These are phyloP conservation scores for Thalassiosira profunda DNA, from an alignment of 108 stramenopile genomes.

Conservation along the genomic window DNA sequence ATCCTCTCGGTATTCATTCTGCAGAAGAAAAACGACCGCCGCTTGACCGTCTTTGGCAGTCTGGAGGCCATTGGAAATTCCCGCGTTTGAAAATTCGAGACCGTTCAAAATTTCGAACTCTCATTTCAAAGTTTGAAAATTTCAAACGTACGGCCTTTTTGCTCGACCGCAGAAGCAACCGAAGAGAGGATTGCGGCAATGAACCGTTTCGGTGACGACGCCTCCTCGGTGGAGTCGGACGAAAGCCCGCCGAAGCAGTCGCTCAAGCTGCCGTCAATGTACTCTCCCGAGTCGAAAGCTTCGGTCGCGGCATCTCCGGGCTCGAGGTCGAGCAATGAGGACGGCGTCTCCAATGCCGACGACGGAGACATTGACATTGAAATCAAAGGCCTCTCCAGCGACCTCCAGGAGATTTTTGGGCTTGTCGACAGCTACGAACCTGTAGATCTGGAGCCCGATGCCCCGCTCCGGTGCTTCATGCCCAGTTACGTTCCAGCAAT, in stretches of 20 bases:
- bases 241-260: not conserved
- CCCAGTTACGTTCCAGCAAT: constrained; percentile 87
- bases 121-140: too few species aligned
- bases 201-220: too few species aligned
- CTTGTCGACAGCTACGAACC: constrained; percentile 71
- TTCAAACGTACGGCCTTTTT: too few species aligned
- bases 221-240: not conserved
- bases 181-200: too few species aligned
- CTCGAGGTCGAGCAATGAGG: not conserved
- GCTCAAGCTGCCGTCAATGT: constrained; percentile 8
- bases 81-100: too few species aligned
- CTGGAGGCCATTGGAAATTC: too few species aligned
- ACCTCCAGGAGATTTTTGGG: constrained; percentile 56
- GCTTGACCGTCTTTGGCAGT: too few species aligned
- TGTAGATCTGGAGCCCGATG: constrained; percentile 80
- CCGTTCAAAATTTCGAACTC: too few species aligned
- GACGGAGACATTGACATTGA: constrained; percentile 3
- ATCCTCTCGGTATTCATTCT: too few species aligned
- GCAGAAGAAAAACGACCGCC: too few species aligned
- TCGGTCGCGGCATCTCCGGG: constrained; percentile 10
- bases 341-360: constrained; percentile 3
- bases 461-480: constrained; percentile 80
- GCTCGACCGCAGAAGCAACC: too few species aligned
- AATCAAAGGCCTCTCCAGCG: constrained; percentile 30
- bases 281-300: constrained; percentile 7